Percentiles rank a stretch among this genome's conserved stretches.
phyloP scores from a whole-genome alignment of 1,139 yeast genomes.

The Hansenula sp. region DNA sequence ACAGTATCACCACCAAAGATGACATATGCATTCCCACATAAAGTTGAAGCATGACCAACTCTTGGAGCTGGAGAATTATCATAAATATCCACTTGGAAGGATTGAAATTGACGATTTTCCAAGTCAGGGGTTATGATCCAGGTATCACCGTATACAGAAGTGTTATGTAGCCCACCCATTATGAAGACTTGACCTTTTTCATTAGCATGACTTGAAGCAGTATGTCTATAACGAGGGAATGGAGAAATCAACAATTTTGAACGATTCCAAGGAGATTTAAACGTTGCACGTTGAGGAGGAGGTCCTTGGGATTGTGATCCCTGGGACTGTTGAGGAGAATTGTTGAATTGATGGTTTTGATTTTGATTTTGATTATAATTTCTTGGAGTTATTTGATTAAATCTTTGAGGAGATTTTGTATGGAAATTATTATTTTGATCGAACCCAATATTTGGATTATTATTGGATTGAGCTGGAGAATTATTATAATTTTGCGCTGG shows the following conservation, averaged over 20 bases:
- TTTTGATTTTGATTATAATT: not conserved
- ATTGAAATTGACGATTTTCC: conserved; percentile 24
- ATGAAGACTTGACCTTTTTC: conserved; percentile 82
- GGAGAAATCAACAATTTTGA: conserved; percentile 73
- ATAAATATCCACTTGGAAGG: conserved; percentile 54
- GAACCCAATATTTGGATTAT: conserved; percentile 8
- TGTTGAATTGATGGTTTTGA: not conserved
- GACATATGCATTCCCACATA: conserved; percentile 93
- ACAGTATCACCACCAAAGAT: conserved; percentile 97
- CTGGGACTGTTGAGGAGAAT: not conserved
- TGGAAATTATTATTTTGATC: conserved; percentile 21
- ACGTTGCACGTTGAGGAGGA: conserved; percentile 13
- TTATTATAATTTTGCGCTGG: conserved; percentile 5
- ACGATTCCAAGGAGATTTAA: conserved; percentile 69
- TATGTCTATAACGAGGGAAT: conserved; percentile 92
- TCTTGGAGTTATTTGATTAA: conserved; percentile 1
- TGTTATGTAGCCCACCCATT: conserved; percentile 94
- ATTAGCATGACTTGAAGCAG: conserved; percentile 71
- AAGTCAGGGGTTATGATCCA: conserved; percentile 67
- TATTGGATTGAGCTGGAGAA: conserved; percentile 1
- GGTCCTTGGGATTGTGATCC: too few relatives aligned
- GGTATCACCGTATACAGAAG: conserved; percentile 90
- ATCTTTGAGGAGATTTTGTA: conserved; percentile 20
- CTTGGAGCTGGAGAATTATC: conserved; percentile 89
- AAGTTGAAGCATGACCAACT: conserved; percentile 91